Evolutionary conservation across 345 rosid species (phyloP), one percentile per base, ranked within the genome.

Genomic region (Raphanus raphanistrum): DNA sequence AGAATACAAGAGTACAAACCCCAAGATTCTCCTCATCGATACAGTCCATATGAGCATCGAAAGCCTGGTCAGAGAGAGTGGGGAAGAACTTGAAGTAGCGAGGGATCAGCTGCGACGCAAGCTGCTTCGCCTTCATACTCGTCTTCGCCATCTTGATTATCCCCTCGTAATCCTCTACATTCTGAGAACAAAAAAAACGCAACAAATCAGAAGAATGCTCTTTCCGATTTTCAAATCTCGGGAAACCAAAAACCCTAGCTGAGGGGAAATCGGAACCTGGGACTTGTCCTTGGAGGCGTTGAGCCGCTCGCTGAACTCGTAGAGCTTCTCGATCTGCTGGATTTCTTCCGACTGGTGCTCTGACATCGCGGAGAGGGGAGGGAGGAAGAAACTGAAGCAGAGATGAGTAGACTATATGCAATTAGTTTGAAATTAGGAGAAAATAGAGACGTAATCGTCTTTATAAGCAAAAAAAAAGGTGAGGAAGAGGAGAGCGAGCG

Each of bases 1-100:
- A 2, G 66, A 27, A 43, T 35, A 31, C 21, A 38, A 10, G 55
- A 8, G 27, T 70, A 82, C 95, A 69, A 8, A 96, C 98, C 87
- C 90, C 96, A 7, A 96, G 10, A 89, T 72, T 93, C 97, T 69
- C 92, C 99, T 89, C 95, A 82, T 96, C 99, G 36, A 96, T 83
- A 73, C 90, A 90, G 84, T 96, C 98, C 58, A 93, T 75, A 83
- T 87, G 99, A 1, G 92, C 87, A 72, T 96, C 80, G 1, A 93
- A 83, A 1, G 98, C 99, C 8, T 82, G 87, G 43, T 71, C 80
- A 32, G 89, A 82, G 21, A 93, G 89, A 80, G 82, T 82, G 28
- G 99, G 99, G 82, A 96, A 96, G 87, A 88, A 96, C 87, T 91
- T 93, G 85, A 93, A 93, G 88, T 90, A 96, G 71, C 99, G 88